A percentile compares a stretch with the other conserved stretches of the same genome.
Evolutionary conservation across 257 asterid species (phyloP).

Genomic region (Gardenia jasminoides): DNA sequence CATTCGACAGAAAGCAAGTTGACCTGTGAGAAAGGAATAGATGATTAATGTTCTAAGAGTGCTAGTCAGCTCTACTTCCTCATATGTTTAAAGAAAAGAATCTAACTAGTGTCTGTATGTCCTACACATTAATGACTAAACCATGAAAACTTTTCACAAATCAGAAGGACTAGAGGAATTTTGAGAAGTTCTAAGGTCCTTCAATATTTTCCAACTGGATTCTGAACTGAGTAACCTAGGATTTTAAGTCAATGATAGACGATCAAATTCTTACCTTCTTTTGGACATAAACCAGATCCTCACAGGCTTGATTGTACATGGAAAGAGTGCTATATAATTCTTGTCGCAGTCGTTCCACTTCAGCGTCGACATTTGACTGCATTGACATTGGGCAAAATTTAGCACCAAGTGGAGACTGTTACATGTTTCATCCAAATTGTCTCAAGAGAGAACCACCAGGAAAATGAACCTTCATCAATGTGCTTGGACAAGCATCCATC

Average conservation of each 20-base stretch:
- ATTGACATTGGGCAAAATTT: conserved; percentile 8
- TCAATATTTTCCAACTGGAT: not conserved
- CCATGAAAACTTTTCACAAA: not conserved
- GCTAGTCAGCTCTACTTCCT: not conserved
- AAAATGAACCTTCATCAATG: not conserved
- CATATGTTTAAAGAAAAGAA: not conserved
- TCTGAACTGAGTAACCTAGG: too few species aligned
- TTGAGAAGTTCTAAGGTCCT: not conserved
- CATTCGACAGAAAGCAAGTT: conserved; percentile 66
- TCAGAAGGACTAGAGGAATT: not conserved
- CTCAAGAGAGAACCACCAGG: conserved; percentile 3
- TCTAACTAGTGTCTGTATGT: not conserved
- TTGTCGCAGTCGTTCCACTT: conserved; percentile 55
- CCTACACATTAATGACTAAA: not conserved
- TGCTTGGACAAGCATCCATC: not conserved
- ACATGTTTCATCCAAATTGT: not conserved
- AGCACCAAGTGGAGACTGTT: conserved; percentile 4
- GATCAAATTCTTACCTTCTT: conserved; percentile 45
- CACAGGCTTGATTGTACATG: conserved; percentile 71
- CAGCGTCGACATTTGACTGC: conserved; percentile 55
- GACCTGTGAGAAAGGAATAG: conserved; percentile 43
- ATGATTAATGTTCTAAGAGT: not conserved
- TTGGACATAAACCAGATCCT: conserved; percentile 59
- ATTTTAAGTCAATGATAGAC: not conserved
- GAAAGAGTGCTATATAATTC: conserved; percentile 56